phyloP scores from a whole-genome alignment of 225 moss, liverwort and hornwort species.

The Pseudoscleropodium purum region DNA sequence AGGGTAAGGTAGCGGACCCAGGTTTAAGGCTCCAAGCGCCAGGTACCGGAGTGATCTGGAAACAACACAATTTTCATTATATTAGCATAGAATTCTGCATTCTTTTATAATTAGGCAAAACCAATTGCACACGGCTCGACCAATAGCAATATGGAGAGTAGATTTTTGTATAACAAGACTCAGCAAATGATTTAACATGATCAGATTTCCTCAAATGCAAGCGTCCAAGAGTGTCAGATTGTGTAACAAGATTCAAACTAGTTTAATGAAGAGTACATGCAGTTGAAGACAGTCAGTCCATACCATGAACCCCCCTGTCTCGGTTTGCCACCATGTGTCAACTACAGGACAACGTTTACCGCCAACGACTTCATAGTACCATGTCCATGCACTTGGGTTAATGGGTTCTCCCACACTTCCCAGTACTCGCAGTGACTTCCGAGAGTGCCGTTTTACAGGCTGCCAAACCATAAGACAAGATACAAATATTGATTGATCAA shows the following conservation, averaged over 20 bases:
- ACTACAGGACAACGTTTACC: constrained; percentile 74
- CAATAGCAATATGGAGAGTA: not conserved
- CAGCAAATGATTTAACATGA: not conserved
- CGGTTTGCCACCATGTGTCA: constrained; percentile 99
- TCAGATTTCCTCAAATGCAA: not conserved
- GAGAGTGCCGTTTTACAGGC: constrained; percentile 75
- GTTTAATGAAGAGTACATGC: not conserved
- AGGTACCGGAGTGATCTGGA: constrained; percentile 82
- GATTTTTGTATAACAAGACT: not conserved
- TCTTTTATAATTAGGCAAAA: not conserved
- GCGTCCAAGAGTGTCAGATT: not conserved
- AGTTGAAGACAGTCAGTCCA: not conserved
- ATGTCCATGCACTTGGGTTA: constrained; percentile 93
- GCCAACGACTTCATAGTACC: constrained; percentile 95
- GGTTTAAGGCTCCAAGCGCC: constrained; percentile 92
- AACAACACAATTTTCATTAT: not conserved
- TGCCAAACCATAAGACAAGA: constrained; percentile 13
- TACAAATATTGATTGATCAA: not conserved
- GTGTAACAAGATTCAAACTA: not conserved
- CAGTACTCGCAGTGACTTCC: constrained; percentile 71
- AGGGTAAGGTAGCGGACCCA: constrained; percentile 95
- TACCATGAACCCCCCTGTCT: constrained; percentile 99
- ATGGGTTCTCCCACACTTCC: constrained; percentile 96
- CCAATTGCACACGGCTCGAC: not conserved
- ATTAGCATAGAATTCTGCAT: not conserved